Conservation (phyloP, 768 basidiomycete species). For the Leccinum subgranulosum region DNA sequence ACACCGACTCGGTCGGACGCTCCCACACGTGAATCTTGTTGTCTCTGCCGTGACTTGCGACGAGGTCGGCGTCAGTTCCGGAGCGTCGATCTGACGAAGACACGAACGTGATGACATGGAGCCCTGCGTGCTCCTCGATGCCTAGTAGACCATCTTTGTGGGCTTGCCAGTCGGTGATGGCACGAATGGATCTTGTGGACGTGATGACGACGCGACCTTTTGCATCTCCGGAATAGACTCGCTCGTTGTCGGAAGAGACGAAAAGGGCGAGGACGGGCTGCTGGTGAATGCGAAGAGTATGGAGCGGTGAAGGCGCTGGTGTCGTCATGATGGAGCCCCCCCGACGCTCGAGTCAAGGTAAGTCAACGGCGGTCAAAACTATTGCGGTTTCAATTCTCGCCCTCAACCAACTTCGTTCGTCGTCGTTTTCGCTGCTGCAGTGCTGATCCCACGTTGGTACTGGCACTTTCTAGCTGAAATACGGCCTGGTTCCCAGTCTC, state of each 20-base stretch:
- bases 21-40: constrained; percentile 81
- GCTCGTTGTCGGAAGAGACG: constrained; percentile 70
- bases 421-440: too few species aligned
- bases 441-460: too few species aligned
- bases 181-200: constrained; percentile 72
- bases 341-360: too few species aligned
- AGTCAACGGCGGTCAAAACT: too few species aligned
- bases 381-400: too few species aligned
- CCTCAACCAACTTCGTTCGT: too few species aligned
- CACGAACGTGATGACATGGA: constrained; percentile 72
- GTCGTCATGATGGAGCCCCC: background rate
- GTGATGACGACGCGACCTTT: constrained; percentile 76
- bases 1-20: constrained; percentile 45
- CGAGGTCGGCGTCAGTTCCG: background rate
- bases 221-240: constrained; percentile 84
- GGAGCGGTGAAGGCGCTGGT: constrained; percentile 57
- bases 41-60: constrained; percentile 68
- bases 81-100: background rate
- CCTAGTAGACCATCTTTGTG: constrained; percentile 78
- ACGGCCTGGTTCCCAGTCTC: too few species aligned
- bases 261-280: constrained; percentile 57
- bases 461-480: too few species aligned
- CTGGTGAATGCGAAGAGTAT: constrained; percentile 73
- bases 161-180: constrained; percentile 71
- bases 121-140: constrained; percentile 66